Base-by-base conservation (phyloP, 2,329 filamentous ascomycete species). In the Clarireedia monteithiana region DNA sequence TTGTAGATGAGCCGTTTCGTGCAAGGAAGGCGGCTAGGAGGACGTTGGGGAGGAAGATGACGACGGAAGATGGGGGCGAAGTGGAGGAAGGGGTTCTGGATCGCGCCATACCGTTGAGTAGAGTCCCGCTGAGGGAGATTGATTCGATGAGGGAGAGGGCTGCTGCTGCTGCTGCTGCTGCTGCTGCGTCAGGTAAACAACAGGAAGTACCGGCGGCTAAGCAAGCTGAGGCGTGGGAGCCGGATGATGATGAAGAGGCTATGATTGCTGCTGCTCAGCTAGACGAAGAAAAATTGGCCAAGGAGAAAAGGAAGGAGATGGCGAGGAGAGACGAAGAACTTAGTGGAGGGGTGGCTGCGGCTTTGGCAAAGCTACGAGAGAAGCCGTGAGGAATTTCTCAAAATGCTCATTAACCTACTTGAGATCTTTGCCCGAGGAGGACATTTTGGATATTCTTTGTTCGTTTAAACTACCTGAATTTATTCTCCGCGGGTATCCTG, bases 1-100 rank as follows among this genome's bases (percentile, higher is more conserved):
- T 88, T 9, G 87, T 96, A 1, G 82, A 89, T 58, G 91, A 95
- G 71, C 89, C 90, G 0, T 96, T 97, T 65, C 76, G 89, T 57
- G 83, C 86, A 5, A 83, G 84, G 64, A 87, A 86, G 65, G 81
- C 88, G 2, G 81, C 79, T n/a, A 88, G 74, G 62, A 70, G 76
- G 40, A 74, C 71, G n/a, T 61, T 75, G 14, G 66, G 52, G 1
- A 66, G 57, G 42, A 63, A 58, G 26, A 59, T 59, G 20, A 59
- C 60, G n/a, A 59, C 53, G 17, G 23, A 58, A 47, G 53, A 61
- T 50, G 59, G 60, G 6, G 47, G 55, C 34, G 51, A 53, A 38
- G 45, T 58, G 40, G 7, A 53, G 20, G 72, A 72, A n/a, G 71
- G 73, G 12, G 70, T 73, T 24, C 67, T 72, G 15, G 70, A 71